phyloP scores from a whole-genome alignment of 495 filamentous ascomycete species.

The Oleoguttula mirabilis region DNA sequence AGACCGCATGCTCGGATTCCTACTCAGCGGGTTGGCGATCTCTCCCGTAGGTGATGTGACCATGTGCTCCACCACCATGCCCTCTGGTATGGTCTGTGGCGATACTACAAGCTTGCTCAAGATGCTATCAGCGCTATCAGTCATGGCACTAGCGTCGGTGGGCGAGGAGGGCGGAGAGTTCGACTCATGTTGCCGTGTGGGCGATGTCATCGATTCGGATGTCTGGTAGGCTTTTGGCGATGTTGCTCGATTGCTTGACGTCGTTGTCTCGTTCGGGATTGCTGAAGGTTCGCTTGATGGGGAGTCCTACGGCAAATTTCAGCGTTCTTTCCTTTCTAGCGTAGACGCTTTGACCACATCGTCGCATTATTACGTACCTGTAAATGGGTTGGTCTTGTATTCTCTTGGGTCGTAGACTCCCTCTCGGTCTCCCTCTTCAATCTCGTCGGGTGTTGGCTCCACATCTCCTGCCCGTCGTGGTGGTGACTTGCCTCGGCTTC shows the following conservation, averaged over 20 bases:
- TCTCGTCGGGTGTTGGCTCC: constrained; percentile 10
- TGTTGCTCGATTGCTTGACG: not conserved
- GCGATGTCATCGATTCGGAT: constrained; percentile 20
- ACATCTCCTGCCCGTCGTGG: constrained; percentile 7
- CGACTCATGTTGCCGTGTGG: constrained; percentile 3
- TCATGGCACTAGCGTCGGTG: constrained; percentile 7
- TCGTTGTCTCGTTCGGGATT: constrained; percentile 5
- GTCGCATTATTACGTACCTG: constrained; percentile 4
- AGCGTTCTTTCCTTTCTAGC: not conserved
- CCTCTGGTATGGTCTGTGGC: constrained; percentile 17
- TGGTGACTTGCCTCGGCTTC: constrained; percentile 13
- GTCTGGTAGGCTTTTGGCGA: constrained; percentile 7
- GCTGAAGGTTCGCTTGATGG: constrained; percentile 7
- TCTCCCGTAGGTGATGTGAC: constrained; percentile 7
- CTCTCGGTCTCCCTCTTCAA: not conserved
- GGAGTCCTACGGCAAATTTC: constrained; percentile 7
- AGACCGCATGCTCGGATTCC: constrained; percentile 15
- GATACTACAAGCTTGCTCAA: constrained; percentile 12
- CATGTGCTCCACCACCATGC: constrained; percentile 1
- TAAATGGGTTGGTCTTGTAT: constrained; percentile 20
- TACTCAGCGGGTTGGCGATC: constrained; percentile 10
- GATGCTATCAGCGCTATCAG: constrained; percentile 14
- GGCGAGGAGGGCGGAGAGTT: constrained; percentile 8
- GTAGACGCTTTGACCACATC: not conserved
- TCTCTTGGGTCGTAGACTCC: constrained; percentile 11